A percentile compares a stretch with the other conserved stretches of the same genome.
phyloP scores from a whole-genome alignment of 2,329 filamentous ascomycete genomes.

The Elsinoe ampelina region DNA sequence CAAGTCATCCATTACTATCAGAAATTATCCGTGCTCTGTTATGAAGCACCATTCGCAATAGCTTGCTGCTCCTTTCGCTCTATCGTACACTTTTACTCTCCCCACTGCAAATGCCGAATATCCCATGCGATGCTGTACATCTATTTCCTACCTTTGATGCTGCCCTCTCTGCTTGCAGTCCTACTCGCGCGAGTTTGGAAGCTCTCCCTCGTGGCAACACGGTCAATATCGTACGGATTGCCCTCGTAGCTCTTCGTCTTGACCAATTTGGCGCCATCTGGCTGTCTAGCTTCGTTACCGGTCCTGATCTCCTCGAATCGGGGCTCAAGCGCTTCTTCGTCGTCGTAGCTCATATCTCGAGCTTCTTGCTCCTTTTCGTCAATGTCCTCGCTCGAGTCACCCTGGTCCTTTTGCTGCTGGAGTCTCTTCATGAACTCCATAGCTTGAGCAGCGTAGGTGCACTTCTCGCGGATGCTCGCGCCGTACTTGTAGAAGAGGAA shows the following conservation, averaged over 20 bases:
- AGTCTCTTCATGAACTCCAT: constrained; percentile 49
- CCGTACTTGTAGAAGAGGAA: constrained; percentile 71
- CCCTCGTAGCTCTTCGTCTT: constrained; percentile 27
- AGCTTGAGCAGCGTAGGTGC: constrained; percentile 61
- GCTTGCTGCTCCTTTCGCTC: too few relatives aligned
- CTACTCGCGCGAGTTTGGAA: constrained; percentile 23
- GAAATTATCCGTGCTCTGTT: too few relatives aligned
- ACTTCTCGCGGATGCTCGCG: constrained; percentile 49
- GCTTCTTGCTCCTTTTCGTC: constrained; percentile 26
- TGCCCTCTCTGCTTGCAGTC: constrained; percentile 5
- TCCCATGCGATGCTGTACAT: background rate
- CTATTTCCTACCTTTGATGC: background rate
- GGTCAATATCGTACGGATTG: constrained; percentile 42
- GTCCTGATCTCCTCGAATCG: constrained; percentile 33
- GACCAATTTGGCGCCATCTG: constrained; percentile 18
- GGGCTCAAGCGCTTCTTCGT: constrained; percentile 16
- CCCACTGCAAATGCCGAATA: too few relatives aligned
- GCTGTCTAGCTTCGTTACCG: background rate
- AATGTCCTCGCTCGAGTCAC: constrained; percentile 17
- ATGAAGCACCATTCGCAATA: too few relatives aligned
- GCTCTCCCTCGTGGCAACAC: constrained; percentile 39
- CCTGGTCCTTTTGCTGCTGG: constrained; percentile 24
- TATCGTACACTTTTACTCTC: too few relatives aligned
- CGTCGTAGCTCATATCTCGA: constrained; percentile 22
- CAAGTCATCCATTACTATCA: too few relatives aligned